phyloP scores from a whole-genome alignment of 176 grass and related monocot species.

The Aegilops speltoides region DNA sequence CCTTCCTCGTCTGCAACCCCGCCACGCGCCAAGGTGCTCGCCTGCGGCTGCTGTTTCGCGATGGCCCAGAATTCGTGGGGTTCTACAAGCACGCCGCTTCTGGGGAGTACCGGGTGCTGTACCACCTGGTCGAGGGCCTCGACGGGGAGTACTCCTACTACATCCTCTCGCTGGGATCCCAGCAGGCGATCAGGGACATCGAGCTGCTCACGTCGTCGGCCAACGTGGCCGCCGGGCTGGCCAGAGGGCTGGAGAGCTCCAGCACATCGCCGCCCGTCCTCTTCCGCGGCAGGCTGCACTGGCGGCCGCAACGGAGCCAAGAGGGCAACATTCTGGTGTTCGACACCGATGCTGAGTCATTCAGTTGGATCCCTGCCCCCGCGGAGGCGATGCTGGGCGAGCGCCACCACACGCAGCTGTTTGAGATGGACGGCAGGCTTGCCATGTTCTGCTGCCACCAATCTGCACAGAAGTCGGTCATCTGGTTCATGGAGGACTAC shows the following conservation, averaged over 20 bases:
- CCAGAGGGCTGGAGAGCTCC: neutral
- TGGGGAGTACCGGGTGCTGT: slow-evolving; percentile 24
- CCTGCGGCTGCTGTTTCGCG: neutral
- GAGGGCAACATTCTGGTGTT: too few species aligned
- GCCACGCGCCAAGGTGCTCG: neutral
- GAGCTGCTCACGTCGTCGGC: neutral
- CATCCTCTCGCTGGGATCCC: slow-evolving; percentile 10
- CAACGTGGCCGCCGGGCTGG: neutral
- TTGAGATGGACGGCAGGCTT: too few species aligned
- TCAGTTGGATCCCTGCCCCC: too few species aligned
- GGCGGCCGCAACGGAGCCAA: too few species aligned
- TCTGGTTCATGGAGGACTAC: neutral
- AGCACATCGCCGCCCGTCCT: neutral
- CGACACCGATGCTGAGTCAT: too few species aligned
- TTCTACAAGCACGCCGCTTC: slow-evolving; percentile 13
- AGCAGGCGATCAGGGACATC: neutral
- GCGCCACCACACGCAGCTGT: too few species aligned
- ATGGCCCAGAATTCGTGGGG: neutral
- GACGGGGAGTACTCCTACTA: slow-evolving; percentile 21
- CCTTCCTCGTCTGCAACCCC: slow-evolving; percentile 20
- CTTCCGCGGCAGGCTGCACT: too few species aligned
- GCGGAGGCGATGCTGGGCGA: too few species aligned
- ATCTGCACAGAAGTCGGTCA: neutral
- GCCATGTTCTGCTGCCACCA: neutral
- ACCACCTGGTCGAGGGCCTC: neutral